Base-by-base conservation (phyloP, 1,284 basidiomycete genomes). In the Naganishia liquefaciens region DNA sequence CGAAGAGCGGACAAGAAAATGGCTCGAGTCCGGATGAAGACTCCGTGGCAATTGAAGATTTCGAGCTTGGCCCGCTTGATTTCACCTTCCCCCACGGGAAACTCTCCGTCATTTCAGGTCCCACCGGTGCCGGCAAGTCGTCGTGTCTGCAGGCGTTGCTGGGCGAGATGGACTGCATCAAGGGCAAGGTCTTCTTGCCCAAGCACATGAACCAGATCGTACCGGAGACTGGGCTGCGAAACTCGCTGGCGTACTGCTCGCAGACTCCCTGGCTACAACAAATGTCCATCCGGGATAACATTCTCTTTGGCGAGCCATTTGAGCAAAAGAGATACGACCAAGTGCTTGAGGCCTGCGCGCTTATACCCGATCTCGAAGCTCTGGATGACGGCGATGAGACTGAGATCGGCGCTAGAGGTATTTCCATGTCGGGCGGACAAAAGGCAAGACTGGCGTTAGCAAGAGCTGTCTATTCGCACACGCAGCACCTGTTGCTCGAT, bases 321-420 rank as follows among this genome's bases (percentile, higher is more conserved):
- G 86, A 92, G 70, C 83, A 87, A 72, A 76, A 78, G 43, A 82
- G 91, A 25, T 94, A 94, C 76, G 80, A 86, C 44, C 80, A 82
- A 10, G 88, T 90, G 10, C 75, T 93, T 23, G 85, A 90, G 39
- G 90, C 89, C 9, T 94, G 92, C 75, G 90, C 91, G 17, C 81
- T 93, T 5, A 75, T 80, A 63, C 82, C 83, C 7, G 92, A 95
- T 77, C 79, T 93, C 62, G 83, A 84, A 69, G 84, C 88, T 55
- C 85, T 90, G 46, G 86, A 90, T 69, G 89, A 89, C 50, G 89
- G 90, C 1, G 91, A 94, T 74, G 81, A 87, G 78, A 94, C 91
- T 27, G 83, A 85, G 70, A 82, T 84, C 30, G 84, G 84, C 1
- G 82, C 53, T 50, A 91, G 90, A 76, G 90, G 90, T n/a, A 82